A percentile compares a stretch with the other conserved stretches of the same genome.
Evolutionary conservation across 495 filamentous ascomycete genomes (phyloP).

Genomic region (Saxophila tyrrhenica): DNA sequence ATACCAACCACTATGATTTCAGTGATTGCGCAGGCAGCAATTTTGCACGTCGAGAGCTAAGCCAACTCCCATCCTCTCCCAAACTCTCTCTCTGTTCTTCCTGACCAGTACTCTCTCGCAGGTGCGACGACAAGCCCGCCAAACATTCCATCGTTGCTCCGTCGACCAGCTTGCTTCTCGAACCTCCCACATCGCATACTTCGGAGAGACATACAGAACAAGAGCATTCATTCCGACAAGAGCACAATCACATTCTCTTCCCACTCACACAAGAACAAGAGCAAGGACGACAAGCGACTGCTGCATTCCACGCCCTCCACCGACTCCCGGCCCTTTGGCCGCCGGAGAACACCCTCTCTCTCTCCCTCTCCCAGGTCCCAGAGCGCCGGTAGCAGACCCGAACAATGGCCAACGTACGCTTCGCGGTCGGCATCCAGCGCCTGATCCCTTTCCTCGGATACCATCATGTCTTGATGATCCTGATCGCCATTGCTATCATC

Average conservation of each 20-base stretch:
- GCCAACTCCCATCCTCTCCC: background rate
- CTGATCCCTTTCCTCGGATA: slow-evolving; percentile 93
- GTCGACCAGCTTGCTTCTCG: no score
- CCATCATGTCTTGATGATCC: slow-evolving; percentile 96
- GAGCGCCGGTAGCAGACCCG: slow-evolving; percentile 16
- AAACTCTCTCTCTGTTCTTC: background rate
- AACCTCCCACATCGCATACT: no score
- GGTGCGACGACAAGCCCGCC: background rate
- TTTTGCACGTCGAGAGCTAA: background rate
- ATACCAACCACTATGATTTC: background rate
- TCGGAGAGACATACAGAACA: background rate
- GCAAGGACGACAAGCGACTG: background rate
- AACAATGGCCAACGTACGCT: slow-evolving; percentile 30
- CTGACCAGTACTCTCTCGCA: background rate
- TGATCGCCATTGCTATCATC: slow-evolving; percentile 90
- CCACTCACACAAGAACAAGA: no score
- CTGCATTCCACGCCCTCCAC: slow-evolving; percentile 23
- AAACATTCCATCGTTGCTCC: background rate
- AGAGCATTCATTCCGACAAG: background rate
- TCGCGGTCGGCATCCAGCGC: slow-evolving; percentile 34
- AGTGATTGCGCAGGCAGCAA: background rate
- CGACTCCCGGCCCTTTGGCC: slow-evolving; percentile 18
- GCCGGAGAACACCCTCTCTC: slow-evolving; percentile 1
- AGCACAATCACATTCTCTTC: background rate
- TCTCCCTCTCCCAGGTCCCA: slow-evolving; percentile 2